Evolutionary conservation across 495 filamentous ascomycete genomes (phyloP), one percentile per base, ranked within the genome.

Genomic region (Mytilinidion resinicola): DNA sequence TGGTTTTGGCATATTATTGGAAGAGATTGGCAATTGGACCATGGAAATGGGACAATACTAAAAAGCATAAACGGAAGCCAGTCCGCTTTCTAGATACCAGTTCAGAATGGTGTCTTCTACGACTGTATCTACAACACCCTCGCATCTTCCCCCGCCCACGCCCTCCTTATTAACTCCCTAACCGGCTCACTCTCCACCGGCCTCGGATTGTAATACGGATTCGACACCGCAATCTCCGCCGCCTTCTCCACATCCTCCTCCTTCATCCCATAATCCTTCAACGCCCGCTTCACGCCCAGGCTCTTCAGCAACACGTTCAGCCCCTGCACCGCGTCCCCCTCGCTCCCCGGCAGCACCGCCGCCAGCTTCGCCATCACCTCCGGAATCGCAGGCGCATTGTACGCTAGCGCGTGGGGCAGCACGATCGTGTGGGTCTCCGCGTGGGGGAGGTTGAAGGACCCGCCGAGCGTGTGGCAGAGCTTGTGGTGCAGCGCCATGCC

Each of bases 401-500:
- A 87, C 0, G 84, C 82, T 10, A 87, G 72, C 1, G 84, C 83
- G 61, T 88, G 85, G 0, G 84, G 82, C 0, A 87, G 70, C 0
- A 87, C 79, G 33, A 85, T 83, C 0, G 82, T 85, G 67, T 88
- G 85, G 0, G 83, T 86, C 64, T 87, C 83, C 3, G 85, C 81
- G 53, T 88, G 85, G 0, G 85, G 84, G 8, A 88, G 78, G 55
- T 82, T 83, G 72, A 88, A 86, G 64, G 78, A 81, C 1, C 85
- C 85, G 14, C 85, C 84, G 11, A 86, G 74, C 0, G 81, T 82
- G 67, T 88, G 85, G 71, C 82, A 86, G 11, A 88, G 78, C 65
- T 88, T 88, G 67, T 87, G 84, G 66, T 88, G 85, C 15, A 88
- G 77, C 14, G 82, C 77, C 84, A 88, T 86, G 36, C 82, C 83